phyloP scores from a whole-genome alignment of 2,329 filamentous ascomycete genomes.

The Boeremia exigua region DNA sequence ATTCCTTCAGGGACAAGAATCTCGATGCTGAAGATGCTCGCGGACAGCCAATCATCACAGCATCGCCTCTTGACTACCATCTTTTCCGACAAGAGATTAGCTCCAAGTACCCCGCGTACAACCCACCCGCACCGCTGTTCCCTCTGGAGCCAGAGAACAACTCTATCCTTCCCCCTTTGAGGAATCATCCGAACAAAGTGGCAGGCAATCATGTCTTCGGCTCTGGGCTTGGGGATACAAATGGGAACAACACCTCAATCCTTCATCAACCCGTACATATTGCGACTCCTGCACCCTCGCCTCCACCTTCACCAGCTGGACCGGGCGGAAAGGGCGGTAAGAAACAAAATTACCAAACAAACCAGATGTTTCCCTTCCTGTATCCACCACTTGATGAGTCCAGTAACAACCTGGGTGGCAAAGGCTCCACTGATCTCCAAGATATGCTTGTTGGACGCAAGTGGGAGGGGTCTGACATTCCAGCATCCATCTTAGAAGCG shows the following conservation, averaged over 20 bases:
- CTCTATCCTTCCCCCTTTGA: constrained; percentile 84
- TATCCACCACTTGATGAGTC: constrained; percentile 90
- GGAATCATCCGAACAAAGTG: constrained; percentile 69
- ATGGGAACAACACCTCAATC: constrained; percentile 69
- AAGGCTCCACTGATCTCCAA: constrained; percentile 81
- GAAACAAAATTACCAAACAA: constrained; percentile 99
- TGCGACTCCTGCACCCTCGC: constrained; percentile 95
- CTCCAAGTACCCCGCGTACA: constrained; percentile 96
- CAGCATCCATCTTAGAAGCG: constrained; percentile 92
- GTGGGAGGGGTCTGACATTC: constrained; percentile 95
- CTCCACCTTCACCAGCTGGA: constrained; percentile 87
- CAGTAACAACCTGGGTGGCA: constrained; percentile 89
- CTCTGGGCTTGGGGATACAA: constrained; percentile 56
- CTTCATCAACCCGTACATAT: constrained; percentile 97
- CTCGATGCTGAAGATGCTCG: constrained; percentile 63
- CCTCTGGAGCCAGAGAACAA: constrained; percentile 90
- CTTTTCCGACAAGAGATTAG: constrained; percentile 95
- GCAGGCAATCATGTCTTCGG: constrained; percentile 59
- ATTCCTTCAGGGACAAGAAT: constrained; percentile 66
- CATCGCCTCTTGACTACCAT: constrained; percentile 94
- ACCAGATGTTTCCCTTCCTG: constrained; percentile 97
- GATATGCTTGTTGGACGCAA: constrained; percentile 79
- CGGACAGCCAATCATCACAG: constrained; percentile 81
- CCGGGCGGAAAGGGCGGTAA: constrained; percentile 89
- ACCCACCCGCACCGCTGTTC: constrained; percentile 81